phyloP scores from a whole-genome alignment of 2,329 filamentous ascomycete genomes.

The Diaporthe australafricana region DNA sequence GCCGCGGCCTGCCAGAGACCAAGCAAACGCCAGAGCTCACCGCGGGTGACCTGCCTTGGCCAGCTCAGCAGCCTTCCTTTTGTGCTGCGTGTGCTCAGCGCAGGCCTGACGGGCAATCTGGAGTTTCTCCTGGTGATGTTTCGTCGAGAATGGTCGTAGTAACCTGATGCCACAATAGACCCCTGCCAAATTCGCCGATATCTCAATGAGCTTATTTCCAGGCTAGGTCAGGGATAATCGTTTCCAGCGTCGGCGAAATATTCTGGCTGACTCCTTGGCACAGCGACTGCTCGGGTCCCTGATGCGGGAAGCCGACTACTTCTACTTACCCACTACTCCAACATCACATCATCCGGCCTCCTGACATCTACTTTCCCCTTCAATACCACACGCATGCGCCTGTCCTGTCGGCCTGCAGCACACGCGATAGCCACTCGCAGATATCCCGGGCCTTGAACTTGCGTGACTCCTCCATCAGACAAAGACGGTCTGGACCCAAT shows the following conservation, averaged over 20 bases:
- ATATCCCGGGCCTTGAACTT: slow-evolving; percentile 1
- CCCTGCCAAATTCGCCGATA: slow-evolving; percentile 17
- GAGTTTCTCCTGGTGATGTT: slow-evolving; percentile 11
- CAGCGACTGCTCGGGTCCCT: slow-evolving; percentile 32
- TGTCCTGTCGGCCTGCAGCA: slow-evolving; percentile 7
- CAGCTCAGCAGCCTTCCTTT: slow-evolving; percentile 1
- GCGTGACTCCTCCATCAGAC: background rate
- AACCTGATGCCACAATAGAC: slow-evolving; percentile 14
- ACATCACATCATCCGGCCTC: slow-evolving; percentile 29
- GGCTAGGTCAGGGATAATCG: slow-evolving; percentile 4
- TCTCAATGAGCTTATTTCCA: slow-evolving; percentile 24
- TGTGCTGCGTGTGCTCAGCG: background rate
- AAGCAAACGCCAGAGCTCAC: background rate
- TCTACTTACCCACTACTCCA: slow-evolving; percentile 29
- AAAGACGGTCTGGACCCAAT: slow-evolving; percentile 4
- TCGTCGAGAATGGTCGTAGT: slow-evolving; percentile 15
- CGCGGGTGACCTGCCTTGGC: background rate
- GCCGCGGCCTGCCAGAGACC: slow-evolving; percentile 1
- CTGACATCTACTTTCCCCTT: slow-evolving; percentile 5
- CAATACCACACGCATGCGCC: slow-evolving; percentile 12
- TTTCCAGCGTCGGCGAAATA: slow-evolving; percentile 35
- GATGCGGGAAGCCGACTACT: slow-evolving; percentile 36
- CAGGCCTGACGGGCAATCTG: background rate
- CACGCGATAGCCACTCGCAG: background rate
- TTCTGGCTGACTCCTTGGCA: slow-evolving; percentile 36